Evolutionary conservation across 768 basidiomycete genomes (phyloP).

Genomic region (Mycena floridula): DNA sequence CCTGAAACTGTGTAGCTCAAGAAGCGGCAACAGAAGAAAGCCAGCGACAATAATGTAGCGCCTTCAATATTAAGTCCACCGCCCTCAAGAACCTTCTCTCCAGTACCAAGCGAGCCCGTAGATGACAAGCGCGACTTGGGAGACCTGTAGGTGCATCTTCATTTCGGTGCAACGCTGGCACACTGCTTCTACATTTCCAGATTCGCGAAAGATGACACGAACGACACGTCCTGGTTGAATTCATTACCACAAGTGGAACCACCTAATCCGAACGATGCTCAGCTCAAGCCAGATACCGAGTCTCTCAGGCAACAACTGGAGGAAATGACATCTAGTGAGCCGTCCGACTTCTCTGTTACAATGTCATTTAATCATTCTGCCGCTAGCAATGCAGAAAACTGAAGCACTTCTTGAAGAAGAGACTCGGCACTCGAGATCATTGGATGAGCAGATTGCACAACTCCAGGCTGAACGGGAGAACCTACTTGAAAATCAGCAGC

Average conservation of each 20-base stretch:
- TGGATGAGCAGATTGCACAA: constrained; percentile 24
- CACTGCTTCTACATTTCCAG: constrained; percentile 10
- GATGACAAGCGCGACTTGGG: constrained; percentile 46
- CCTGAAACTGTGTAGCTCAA: constrained; percentile 51
- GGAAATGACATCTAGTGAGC: neutral
- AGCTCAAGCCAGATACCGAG: constrained; percentile 3
- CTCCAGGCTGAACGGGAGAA: constrained; percentile 27
- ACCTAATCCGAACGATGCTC: constrained; percentile 7
- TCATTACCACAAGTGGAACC: constrained; percentile 42
- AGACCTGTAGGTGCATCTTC: constrained; percentile 55
- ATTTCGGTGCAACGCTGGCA: constrained; percentile 1
- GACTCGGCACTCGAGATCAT: constrained; percentile 19
- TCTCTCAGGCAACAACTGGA: constrained; percentile 1
- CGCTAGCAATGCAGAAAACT: constrained; percentile 5
- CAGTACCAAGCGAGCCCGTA: constrained; percentile 35
- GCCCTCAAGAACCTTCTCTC: constrained; percentile 45
- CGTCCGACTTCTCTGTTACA: neutral
- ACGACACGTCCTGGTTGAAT: constrained; percentile 52
- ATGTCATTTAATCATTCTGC: neutral
- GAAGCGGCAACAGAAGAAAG: constrained; percentile 71
- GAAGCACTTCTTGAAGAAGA: constrained; percentile 24
- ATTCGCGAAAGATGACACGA: constrained; percentile 40
- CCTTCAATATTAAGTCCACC: constrained; percentile 24
- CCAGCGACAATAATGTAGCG: constrained; percentile 33
- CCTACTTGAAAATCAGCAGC: constrained; percentile 50